Conservation (phyloP, 2,329 filamentous ascomycete genomes). For the Alternaria alternata region DNA sequence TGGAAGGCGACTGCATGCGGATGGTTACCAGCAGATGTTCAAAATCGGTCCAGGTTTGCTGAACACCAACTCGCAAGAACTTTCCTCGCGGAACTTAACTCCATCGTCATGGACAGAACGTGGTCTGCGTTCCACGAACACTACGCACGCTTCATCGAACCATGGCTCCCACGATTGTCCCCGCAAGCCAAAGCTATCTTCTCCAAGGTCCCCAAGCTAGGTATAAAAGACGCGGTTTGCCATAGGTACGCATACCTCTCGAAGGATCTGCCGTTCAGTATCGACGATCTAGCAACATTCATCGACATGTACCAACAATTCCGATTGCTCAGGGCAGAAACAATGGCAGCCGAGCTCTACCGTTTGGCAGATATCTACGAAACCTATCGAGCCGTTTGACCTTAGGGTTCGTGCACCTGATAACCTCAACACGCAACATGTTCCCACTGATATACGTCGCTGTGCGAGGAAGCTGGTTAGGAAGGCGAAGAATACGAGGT, state of each 20-base stretch:
- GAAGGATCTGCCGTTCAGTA: not conserved
- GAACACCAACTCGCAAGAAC: not conserved
- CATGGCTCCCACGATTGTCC: not conserved
- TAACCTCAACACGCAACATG: conserved; percentile 7
- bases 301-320: conserved; percentile 6
- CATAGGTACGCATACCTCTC: not conserved
- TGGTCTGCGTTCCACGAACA: not conserved
- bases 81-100: not conserved
- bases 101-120: not conserved
- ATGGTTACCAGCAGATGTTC: not conserved
- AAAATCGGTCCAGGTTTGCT: not conserved
- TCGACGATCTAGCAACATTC: conserved; percentile 3
- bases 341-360: conserved; percentile 8
- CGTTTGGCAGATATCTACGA: conserved; percentile 16
- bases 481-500: not conserved
- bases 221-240: not conserved
- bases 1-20: not conserved
- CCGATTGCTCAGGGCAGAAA: conserved; percentile 12
- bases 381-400: conserved; percentile 13
- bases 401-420: conserved; percentile 1
- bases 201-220: not conserved
- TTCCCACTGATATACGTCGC: conserved; percentile 1
- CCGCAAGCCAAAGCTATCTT: not conserved
- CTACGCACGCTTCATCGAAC: not conserved
- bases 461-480: not conserved